Conservation (phyloP, 257 asterid genomes). For the Nicotiana knightiana region DNA sequence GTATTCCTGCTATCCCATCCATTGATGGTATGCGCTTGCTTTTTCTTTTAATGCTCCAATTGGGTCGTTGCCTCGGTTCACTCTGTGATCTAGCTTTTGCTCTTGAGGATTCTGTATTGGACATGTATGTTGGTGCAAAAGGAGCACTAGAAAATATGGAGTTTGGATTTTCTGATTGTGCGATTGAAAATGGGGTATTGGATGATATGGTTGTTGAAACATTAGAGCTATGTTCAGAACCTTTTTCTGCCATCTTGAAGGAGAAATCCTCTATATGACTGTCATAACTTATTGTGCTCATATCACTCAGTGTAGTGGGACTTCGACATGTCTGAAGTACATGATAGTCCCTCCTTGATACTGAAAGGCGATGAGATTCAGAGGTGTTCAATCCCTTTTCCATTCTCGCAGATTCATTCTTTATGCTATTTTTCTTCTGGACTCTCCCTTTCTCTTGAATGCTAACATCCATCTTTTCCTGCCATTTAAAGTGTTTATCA, state of each 20-base stretch:
- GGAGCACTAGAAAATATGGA: conserved; percentile 16
- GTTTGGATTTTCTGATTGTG: conserved; percentile 20
- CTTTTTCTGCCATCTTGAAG: conserved; percentile 19
- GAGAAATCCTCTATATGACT: conserved; percentile 35
- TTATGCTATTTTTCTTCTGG: conserved; percentile 32
- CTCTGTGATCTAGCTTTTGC: conserved; percentile 77
- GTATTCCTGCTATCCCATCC: conserved; percentile 18
- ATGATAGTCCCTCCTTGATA: conserved; percentile 32
- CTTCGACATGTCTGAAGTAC: conserved; percentile 26
- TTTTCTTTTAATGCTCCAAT: conserved; percentile 27
- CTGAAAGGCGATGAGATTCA: conserved; percentile 28
- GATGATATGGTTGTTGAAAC: conserved; percentile 24
- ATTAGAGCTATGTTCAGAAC: conserved; percentile 20
- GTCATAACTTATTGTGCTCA: conserved; percentile 38
- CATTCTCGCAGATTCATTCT: conserved; percentile 24
- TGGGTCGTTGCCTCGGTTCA: conserved; percentile 66
- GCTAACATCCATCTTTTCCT: conserved; percentile 28
- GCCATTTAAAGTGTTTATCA: conserved; percentile 8
- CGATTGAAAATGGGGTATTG: conserved; percentile 12
- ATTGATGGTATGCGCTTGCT: conserved; percentile 40
- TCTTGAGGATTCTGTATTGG: conserved; percentile 56
- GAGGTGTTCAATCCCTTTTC: conserved; percentile 24
- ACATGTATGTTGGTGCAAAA: conserved; percentile 49
- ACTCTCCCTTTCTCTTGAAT: conserved; percentile 21
- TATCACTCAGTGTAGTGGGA: conserved; percentile 46